phyloP scores from a whole-genome alignment of 176 grass and related monocot genomes.

The Eleusine coracana region DNA sequence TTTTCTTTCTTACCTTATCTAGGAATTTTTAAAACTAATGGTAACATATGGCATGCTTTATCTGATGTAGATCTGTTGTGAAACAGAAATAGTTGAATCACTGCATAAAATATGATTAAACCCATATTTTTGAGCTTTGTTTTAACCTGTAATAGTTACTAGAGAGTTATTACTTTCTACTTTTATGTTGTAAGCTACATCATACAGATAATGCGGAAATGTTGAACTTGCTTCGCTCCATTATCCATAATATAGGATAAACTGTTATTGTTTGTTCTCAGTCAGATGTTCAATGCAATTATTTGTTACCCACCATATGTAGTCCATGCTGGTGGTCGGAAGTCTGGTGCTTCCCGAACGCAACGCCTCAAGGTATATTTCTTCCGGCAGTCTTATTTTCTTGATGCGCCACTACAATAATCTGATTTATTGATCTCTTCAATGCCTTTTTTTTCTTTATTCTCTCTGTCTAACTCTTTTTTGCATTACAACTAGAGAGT shows the following conservation, averaged over 20 bases:
- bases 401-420: too few relatives aligned
- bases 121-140: not conserved
- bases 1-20: not conserved
- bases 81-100: conserved; percentile 14
- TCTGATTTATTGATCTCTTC: too few relatives aligned
- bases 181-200: too few relatives aligned
- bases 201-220: too few relatives aligned
- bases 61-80: not conserved
- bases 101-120: not conserved
- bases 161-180: not conserved
- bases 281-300: conserved; percentile 86
- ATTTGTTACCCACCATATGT: conserved; percentile 96
- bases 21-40: not conserved
- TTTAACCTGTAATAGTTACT: not conserved
- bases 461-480: too few relatives aligned
- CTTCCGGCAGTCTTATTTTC: too few relatives aligned
- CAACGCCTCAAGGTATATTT: too few relatives aligned
- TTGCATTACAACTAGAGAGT: too few relatives aligned
- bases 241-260: not conserved
- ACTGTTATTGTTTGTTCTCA: conserved; percentile 12
- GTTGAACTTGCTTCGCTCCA: not conserved
- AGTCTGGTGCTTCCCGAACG: conserved; percentile 52
- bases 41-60: not conserved
- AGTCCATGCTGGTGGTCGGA: conserved; percentile 87
- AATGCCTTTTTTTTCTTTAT: too few relatives aligned